Base-by-base conservation (phyloP, 2,329 filamentous ascomycete genomes). In the Microcyclospora tardicrescens region DNA sequence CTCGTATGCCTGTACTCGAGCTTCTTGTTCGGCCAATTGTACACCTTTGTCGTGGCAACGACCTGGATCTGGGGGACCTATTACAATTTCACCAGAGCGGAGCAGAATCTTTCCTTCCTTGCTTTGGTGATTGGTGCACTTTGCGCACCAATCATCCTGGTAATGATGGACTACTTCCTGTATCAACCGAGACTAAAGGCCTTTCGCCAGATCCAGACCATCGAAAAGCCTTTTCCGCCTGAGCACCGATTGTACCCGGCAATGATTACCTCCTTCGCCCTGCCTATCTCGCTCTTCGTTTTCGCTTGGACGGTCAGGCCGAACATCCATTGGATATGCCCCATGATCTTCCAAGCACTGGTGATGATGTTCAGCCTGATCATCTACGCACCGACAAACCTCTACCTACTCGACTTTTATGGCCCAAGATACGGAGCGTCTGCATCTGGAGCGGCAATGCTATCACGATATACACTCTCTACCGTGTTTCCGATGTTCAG, bases 361-460 rank as follows among this genome's bases (percentile, higher is more conserved):
- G 45, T 44, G 1, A 56, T 52, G 45, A 38, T 43, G 16, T 41
- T 40, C 19, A 49, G 44, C 29, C 35, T 49, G 1, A 43, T 50
- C 30, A 49, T 55, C 24, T 65, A 64, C 37, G 55, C 57, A 2
- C 52, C 58, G 0, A 48, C 50, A 13, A 61, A 60, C 32, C 45
- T 61, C 19, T 65, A 60, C 49, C 62, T 64, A 58, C 52, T 64
- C 29, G 61, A 65, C 38, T 48, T 58, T 1, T 65, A 63, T 33
- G 61, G 61, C 1, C 55, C 61, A 2, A 44, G 59, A 2, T 64
- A 62, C 34, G 61, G 61, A 1, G 51, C 61, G 1, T 60, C 56
- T 1, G 60, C 61, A 8, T 49, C 51, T 10, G 53, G 53, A 2
- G 54, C 54, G 1, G 49, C 51, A 4, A 55, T 55, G 53, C 34